Evolutionary conservation across 495 filamentous ascomycete species (phyloP).

Genomic region (Pseudevernia furfuracea): DNA sequence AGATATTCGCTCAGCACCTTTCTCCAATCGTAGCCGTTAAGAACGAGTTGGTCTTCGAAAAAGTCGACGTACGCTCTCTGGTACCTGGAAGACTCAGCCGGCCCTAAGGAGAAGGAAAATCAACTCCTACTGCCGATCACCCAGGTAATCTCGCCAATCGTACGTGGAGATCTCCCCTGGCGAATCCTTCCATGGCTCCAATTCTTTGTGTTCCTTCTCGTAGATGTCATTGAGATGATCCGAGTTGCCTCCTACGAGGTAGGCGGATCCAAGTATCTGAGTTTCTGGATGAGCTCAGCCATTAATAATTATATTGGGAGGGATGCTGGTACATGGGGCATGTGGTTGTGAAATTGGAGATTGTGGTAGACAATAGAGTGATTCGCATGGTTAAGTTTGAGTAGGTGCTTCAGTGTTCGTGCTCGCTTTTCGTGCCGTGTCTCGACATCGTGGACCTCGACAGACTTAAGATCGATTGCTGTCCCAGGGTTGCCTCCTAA

Average conservation of each 20-base stretch:
- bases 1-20: conserved; percentile 61
- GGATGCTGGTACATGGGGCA: conserved; percentile 57
- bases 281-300: conserved; percentile 23
- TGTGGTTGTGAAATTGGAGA: conserved; percentile 78
- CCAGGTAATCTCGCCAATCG: conserved; percentile 82
- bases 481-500: conserved; percentile 24
- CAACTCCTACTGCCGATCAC: conserved; percentile 49
- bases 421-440: conserved; percentile 67
- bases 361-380: conserved; percentile 74
- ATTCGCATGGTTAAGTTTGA: conserved; percentile 87
- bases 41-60: conserved; percentile 69
- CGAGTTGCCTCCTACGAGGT: conserved; percentile 66
- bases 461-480: conserved; percentile 57
- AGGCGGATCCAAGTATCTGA: conserved; percentile 69
- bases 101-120: too few relatives aligned
- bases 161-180: conserved; percentile 71
- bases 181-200: conserved; percentile 79
- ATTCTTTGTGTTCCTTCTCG: conserved; percentile 58
- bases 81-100: conserved; percentile 44
- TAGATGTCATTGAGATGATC: conserved; percentile 70
- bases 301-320: not conserved
- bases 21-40: conserved; percentile 67
- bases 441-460: conserved; percentile 71
- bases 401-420: conserved; percentile 77
- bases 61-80: conserved; percentile 82